A percentile compares a stretch with the other conserved stretches of the same genome.
Conservation (phyloP, 495 filamentous ascomycete species). For the Penicillium macrosclerotiorum region DNA sequence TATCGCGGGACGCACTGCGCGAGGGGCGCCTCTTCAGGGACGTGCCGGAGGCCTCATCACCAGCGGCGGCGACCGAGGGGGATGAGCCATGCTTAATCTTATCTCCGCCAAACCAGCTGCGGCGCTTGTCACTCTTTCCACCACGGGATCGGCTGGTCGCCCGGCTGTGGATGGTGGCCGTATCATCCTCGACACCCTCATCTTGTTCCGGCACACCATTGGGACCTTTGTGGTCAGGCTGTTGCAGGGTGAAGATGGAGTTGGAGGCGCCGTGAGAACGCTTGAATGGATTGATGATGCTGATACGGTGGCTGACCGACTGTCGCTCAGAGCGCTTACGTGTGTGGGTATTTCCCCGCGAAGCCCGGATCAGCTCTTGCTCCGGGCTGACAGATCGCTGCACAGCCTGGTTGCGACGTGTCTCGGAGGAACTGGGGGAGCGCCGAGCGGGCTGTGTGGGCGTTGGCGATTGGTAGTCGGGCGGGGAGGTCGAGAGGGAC, state of each 20-base stretch:
- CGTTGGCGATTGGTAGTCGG: constrained; percentile 23
- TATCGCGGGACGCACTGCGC: constrained; percentile 31
- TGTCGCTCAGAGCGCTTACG: constrained; percentile 39
- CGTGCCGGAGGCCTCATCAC: constrained; percentile 23
- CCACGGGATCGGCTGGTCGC: constrained; percentile 40
- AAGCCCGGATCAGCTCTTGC: constrained; percentile 35
- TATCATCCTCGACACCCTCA: constrained; percentile 36
- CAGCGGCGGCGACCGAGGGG: constrained; percentile 27
- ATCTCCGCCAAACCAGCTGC: constrained; percentile 43
- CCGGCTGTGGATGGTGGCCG: constrained; percentile 45
- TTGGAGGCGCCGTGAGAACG: constrained; percentile 37
- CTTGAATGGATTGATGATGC: constrained; percentile 49
- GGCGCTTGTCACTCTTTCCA: constrained; percentile 36
- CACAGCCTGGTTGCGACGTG: constrained; percentile 21
- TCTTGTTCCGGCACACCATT: constrained; percentile 19
- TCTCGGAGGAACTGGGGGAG: constrained; percentile 21
- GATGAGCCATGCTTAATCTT: constrained; percentile 36
- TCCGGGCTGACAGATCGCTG: constrained; percentile 40
- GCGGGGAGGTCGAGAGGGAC: constrained; percentile 26
- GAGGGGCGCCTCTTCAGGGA: constrained; percentile 29
- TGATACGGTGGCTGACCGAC: constrained; percentile 47
- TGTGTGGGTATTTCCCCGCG: constrained; percentile 28
- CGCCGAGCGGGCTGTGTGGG: constrained; percentile 23
- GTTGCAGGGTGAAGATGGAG: constrained; percentile 37
- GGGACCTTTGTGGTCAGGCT: constrained; percentile 24